Conservation (phyloP, 768 basidiomycete genomes). For the Sutorius australiensis region DNA sequence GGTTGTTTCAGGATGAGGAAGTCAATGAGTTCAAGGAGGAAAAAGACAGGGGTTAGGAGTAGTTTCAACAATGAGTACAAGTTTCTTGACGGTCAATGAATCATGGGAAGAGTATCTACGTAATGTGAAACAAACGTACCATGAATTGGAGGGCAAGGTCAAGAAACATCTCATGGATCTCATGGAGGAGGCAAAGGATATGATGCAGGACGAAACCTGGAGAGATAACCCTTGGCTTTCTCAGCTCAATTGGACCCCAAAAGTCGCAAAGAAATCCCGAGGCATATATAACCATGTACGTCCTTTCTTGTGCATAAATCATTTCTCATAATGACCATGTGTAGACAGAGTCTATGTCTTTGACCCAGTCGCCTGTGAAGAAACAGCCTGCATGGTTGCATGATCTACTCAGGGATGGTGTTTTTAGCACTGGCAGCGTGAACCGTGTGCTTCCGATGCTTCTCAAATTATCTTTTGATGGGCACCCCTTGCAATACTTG, state of each 20-base stretch:
- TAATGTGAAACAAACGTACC: slow-evolving; percentile 73
- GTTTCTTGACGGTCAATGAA: slow-evolving; percentile 87
- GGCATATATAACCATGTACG: slow-evolving; percentile 43
- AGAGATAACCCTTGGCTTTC: slow-evolving; percentile 76
- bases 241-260: slow-evolving; percentile 95
- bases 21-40: no score
- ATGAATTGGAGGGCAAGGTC: slow-evolving; percentile 62
- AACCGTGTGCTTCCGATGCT: slow-evolving; percentile 63
- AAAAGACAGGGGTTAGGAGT: slow-evolving; percentile 67
- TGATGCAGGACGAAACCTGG: slow-evolving; percentile 56
- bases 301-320: not conserved
- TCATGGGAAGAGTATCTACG: slow-evolving; percentile 83
- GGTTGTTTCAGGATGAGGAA: no score
- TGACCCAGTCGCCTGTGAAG: not conserved
- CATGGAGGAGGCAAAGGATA: slow-evolving; percentile 51
- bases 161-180: slow-evolving; percentile 59
- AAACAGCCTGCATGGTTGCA: slow-evolving; percentile 56
- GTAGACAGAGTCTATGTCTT: slow-evolving; percentile 6
- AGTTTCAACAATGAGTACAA: slow-evolving; percentile 97
- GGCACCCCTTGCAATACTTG: slow-evolving; percentile 54
- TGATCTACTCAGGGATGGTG: slow-evolving; percentile 41
- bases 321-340: not conserved
- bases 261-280: slow-evolving; percentile 66
- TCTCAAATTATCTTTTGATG: slow-evolving; percentile 58
- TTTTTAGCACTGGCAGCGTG: slow-evolving; percentile 36